Evolutionary conservation across 78 protist genomes (phyloP), one percentile per base, ranked within the genome.

Genomic region (Monocercomonoides exilis): DNA sequence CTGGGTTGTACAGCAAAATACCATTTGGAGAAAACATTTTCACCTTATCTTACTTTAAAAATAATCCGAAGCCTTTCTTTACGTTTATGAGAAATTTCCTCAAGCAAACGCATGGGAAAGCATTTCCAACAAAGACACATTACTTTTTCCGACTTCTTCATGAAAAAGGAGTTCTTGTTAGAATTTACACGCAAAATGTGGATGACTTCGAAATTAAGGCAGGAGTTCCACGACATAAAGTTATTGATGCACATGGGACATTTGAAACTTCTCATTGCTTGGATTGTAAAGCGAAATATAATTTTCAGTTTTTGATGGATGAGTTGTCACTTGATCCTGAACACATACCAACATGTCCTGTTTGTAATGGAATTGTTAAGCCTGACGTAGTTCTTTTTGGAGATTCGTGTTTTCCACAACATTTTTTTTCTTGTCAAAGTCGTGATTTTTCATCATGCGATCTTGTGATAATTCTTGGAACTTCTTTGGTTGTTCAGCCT

Each of bases 141-240:
- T 38, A 91, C 38, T 94, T 96, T 88, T 77, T 95, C 41, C 35
- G 77, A 43, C 41, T 93, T 80, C 87, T 96, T 4, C 43, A 84
- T 0, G 92, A 93, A 32, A 85, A 88, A 79, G 93, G 93, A 32
- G 6, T 90, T 44, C 88, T 96, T 38, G 87, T 87, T 36, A 89
- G 97, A n/a, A 80, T 81, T 41, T 96, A 93, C 89, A 92, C 98
- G 34, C 98, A 96, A 85, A 96, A 96, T 82, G 95, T 95, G 38
- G 98, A 96, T 46, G 87, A 92, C 33, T 88, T 96, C 41, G 94
- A 93, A 35, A 84, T 82, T 32, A 45, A 34, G 36, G 87, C 93
- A 1, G 94, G 94, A 35, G 33, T 91, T 0, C 84, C 90, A 4
- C 79, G 77, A 0, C 87, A 89, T 0, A 42, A 38, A 33, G 81